A percentile compares a stretch with the other conserved stretches of the same genome.
Conservation (phyloP, 768 basidiomycete species). For the Xerocomus spinulosus region DNA sequence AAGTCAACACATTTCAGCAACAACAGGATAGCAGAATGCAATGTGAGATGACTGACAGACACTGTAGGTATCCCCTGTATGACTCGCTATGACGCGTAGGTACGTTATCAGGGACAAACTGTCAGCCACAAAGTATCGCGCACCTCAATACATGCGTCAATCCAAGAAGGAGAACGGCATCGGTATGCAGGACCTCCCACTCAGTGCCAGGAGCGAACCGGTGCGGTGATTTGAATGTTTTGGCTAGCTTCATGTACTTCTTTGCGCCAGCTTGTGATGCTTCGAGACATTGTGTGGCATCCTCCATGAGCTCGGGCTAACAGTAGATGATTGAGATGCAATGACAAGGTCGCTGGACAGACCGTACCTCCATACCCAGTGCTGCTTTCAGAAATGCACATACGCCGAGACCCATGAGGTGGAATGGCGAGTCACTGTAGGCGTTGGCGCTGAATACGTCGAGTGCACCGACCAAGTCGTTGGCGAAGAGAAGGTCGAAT, state of each 20-base stretch:
- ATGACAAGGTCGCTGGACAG: not conserved
- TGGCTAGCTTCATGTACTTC: constrained; percentile 41
- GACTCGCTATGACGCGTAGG: constrained; percentile 47
- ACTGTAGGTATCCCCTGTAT: constrained; percentile 75
- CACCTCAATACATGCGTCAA: constrained; percentile 69
- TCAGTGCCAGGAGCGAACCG: constrained; percentile 62
- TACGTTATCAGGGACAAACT: constrained; percentile 2
- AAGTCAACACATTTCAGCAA: constrained; percentile 9
- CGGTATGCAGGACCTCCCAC: constrained; percentile 73
- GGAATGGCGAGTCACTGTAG: constrained; percentile 56
- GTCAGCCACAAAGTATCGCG: constrained; percentile 10
- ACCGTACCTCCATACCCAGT: constrained; percentile 68
- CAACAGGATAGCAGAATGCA: not conserved
- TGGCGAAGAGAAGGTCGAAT: constrained; percentile 66
- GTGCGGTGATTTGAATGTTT: constrained; percentile 29
- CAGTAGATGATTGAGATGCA: not conserved
- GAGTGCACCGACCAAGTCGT: constrained; percentile 56
- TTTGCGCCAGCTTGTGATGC: constrained; percentile 59
- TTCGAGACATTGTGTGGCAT: constrained; percentile 53
- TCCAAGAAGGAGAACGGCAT: constrained; percentile 65
- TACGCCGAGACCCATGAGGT: constrained; percentile 66
- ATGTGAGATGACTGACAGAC: constrained; percentile 46
- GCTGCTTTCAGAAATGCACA: constrained; percentile 75
- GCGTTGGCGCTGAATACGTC: constrained; percentile 36
- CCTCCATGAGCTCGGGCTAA: constrained; percentile 57